These are phyloP conservation scores for Suhomyces sp. DNA, from an alignment of 805 yeast species.

Conservation along the genomic window DNA sequence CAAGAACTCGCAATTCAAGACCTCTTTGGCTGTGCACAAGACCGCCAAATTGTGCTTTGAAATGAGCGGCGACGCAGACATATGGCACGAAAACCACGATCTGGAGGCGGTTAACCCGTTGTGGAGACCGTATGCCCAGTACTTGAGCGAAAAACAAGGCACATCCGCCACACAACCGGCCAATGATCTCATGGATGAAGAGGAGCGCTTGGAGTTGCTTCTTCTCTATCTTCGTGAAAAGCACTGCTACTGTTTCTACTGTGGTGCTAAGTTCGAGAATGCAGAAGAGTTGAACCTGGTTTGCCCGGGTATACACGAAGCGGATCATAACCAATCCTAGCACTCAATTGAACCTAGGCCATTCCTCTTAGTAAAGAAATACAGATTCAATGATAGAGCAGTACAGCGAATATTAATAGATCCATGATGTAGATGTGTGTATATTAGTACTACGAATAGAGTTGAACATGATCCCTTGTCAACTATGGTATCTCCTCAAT, in stretches of 20 bases:
- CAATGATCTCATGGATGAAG: conserved; percentile 4
- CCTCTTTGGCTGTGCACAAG: conserved; percentile 12
- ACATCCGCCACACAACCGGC: background rate
- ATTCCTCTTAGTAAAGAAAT: no score
- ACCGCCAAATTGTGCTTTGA: conserved; percentile 44
- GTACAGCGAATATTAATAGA: no score
- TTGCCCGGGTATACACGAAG: conserved; percentile 51
- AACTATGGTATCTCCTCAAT: no score
- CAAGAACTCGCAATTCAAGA: conserved; percentile 10
- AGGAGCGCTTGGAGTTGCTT: conserved; percentile 30
- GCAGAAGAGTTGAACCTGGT: conserved; percentile 34
- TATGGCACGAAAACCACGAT: conserved; percentile 23
- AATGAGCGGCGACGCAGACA: conserved; percentile 36
- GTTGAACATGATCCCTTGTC: no score
- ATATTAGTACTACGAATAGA: no score
- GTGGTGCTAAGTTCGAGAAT: conserved; percentile 41
- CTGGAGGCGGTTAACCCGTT: conserved; percentile 29
- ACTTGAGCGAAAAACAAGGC: background rate
- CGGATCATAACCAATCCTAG: conserved; percentile 31
- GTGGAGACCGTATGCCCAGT: conserved; percentile 36
- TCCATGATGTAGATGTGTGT: no score
- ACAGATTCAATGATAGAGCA: no score
- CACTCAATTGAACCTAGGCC: background rate
- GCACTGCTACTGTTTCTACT: conserved; percentile 48
- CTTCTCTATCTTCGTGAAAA: conserved; percentile 37